Percentiles rank a stretch among this genome's conserved stretches.
These are phyloP conservation scores for Diutina ranongensis DNA, from an alignment of 1,139 yeast species.

Conservation along the genomic window DNA sequence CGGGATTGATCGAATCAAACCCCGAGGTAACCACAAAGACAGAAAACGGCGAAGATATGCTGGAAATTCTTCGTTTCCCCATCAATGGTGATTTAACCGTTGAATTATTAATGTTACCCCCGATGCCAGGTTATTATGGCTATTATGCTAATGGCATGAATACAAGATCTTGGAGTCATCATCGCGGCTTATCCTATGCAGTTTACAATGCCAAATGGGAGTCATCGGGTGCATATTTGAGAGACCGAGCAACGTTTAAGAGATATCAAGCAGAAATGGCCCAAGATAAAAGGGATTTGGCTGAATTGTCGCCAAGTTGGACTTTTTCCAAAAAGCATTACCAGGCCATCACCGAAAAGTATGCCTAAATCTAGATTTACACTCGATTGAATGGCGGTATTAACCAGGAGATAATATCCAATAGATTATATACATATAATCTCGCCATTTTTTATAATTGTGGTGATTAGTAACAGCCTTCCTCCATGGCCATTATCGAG, in stretches of 20 bases:
- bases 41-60: conserved; percentile 11
- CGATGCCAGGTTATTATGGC: conserved; percentile 50
- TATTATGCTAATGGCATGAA: conserved; percentile 54
- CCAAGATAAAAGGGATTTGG: conserved; percentile 15
- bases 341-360: conserved; percentile 18
- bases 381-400: too few relatives aligned
- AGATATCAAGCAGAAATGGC: conserved; percentile 18
- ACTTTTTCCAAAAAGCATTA: conserved; percentile 19
- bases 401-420: too few relatives aligned
- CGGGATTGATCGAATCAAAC: neutral
- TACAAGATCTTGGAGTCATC: conserved; percentile 64
- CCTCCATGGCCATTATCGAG: too few relatives aligned
- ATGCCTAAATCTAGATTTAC: too few relatives aligned
- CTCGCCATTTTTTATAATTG: too few relatives aligned
- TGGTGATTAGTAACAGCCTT: too few relatives aligned
- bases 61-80: conserved; percentile 10
- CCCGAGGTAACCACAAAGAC: neutral
- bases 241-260: conserved; percentile 21
- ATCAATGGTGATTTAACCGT: conserved; percentile 48
- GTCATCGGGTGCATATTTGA: conserved; percentile 18
- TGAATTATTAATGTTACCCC: conserved; percentile 60
- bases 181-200: conserved; percentile 60
- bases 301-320: conserved; percentile 20
- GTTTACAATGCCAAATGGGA: conserved; percentile 48
- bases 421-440: too few relatives aligned